Percentiles rank a stretch among this genome's conserved stretches.
Conservation (phyloP, 1,284 basidiomycete genomes). For the Lignosus rhinocerotis region DNA sequence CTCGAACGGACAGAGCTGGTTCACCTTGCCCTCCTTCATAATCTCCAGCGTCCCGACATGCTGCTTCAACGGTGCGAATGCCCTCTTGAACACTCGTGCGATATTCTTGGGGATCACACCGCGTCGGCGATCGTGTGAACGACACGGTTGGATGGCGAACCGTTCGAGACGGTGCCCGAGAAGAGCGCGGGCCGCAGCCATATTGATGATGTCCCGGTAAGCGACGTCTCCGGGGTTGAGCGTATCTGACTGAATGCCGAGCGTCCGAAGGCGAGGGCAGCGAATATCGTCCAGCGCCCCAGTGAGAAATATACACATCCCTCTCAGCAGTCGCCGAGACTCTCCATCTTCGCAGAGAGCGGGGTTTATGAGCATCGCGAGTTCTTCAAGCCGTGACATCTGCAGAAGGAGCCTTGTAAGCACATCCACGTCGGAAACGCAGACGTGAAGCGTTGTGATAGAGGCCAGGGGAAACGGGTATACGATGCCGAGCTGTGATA, state of each 20-base stretch:
- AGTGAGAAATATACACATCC: not conserved
- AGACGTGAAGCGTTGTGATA: not conserved
- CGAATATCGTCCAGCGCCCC: too few species aligned
- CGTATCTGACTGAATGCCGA: not conserved
- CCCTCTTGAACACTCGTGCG: not conserved
- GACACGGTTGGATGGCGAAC: not conserved
- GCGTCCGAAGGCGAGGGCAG: not conserved
- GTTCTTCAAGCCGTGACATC: not conserved
- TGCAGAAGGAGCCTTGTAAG: not conserved
- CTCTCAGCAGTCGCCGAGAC: not conserved
- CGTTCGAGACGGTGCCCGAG: not conserved
- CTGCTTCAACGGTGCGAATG: not conserved
- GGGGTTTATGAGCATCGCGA: not conserved
- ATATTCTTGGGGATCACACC: not conserved
- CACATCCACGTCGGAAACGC: not conserved
- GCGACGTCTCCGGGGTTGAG: not conserved
- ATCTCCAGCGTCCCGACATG: not conserved
- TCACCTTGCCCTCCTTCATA: not conserved
- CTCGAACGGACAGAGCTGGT: not conserved
- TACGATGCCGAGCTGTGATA: not conserved
- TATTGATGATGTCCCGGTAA: not conserved
- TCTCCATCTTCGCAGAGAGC: not conserved
- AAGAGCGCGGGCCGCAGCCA: not conserved
- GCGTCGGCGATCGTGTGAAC: not conserved
- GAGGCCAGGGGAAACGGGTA: not conserved